phyloP scores from a whole-genome alignment of 225 moss, liverwort and hornwort genomes.

The Polytrichum formosum region DNA sequence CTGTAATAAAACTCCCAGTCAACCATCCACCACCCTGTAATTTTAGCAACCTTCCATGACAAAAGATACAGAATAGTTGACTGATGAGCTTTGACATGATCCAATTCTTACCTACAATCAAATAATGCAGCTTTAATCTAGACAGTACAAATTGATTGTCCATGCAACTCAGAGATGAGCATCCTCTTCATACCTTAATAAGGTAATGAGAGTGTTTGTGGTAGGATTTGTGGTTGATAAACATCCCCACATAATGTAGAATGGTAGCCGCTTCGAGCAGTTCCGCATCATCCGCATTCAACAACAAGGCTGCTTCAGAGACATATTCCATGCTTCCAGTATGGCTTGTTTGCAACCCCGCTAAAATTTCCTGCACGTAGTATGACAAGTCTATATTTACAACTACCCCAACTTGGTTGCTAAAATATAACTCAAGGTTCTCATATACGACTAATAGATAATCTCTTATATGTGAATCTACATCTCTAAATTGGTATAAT shows the following conservation, averaged over 20 bases:
- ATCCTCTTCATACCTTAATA: conserved; percentile 34
- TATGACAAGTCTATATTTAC: no score
- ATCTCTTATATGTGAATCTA: neutral
- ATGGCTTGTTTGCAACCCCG: conserved; percentile 37
- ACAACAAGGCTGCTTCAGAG: conserved; percentile 38
- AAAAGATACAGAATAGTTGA: neutral
- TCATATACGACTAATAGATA: neutral
- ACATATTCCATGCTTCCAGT: conserved; percentile 24
- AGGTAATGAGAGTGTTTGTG: conserved; percentile 62
- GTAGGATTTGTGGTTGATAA: conserved; percentile 55
- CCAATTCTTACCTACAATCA: no score
- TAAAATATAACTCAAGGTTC: no score
- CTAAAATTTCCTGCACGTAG: conserved; percentile 48
- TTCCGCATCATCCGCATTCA: conserved; percentile 38
- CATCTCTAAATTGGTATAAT: no score
- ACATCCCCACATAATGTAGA: conserved; percentile 63
- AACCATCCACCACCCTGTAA: neutral
- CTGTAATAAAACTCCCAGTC: conserved; percentile 22
- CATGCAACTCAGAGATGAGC: no score
- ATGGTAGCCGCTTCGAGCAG: conserved; percentile 56
- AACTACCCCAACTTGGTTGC: no score
- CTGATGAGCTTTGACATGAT: neutral
- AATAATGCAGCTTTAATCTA: no score
- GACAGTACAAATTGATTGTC: no score
- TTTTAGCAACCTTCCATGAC: neutral